Evolutionary conservation across 352 stramenopile species (phyloP), one percentile per base, ranked within the genome.

Genomic region (Saprolegnia diclina): DNA sequence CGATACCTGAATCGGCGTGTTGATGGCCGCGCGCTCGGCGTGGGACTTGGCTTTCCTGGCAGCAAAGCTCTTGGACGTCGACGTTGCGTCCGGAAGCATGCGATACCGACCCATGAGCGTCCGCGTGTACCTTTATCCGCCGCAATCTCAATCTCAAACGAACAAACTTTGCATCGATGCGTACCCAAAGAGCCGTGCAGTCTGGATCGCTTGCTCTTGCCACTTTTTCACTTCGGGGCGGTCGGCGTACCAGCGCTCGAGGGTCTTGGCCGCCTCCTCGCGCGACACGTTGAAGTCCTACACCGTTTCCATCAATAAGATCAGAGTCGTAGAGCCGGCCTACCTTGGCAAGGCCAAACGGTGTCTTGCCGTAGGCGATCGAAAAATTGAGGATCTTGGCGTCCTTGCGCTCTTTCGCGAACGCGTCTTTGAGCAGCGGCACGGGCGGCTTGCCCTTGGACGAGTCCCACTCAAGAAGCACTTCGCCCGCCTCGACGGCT

Each of bases 311-410:
- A n/a, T n/a, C n/a, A n/a, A n/a, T n/a, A n/a, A n/a, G n/a, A n/a
- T n/a, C n/a, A n/a, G n/a, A n/a, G n/a, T n/a, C n/a, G n/a, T n/a
- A n/a, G n/a, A n/a, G n/a, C n/a, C n/a, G n/a, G 42, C 10, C 16
- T 71, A 71, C 91, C 68, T 98, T 96, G 26, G 89, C 97, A 26
- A 99, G 72, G 1, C 97, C 97, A 72, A 97, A 96, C 1, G 96
- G 92, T 19, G 97, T 99, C 78, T 99, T 99, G 24, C 98, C 98
- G 75, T 99, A 99, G 7, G 98, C 97, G 71, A 99, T 99, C 16
- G 94, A 99, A 72, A 99, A 99, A 75, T 99, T 99, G 21, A 99
- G 82, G 21, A 98, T 98, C 74, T 99, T 99, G 14, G 97, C 97
- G 65, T 99, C 98, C 55, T 98, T 88, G 53, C 97, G 88, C 79